phyloP scores from a whole-genome alignment of 176 grass and related monocot genomes.

The Cocos nucifera region DNA sequence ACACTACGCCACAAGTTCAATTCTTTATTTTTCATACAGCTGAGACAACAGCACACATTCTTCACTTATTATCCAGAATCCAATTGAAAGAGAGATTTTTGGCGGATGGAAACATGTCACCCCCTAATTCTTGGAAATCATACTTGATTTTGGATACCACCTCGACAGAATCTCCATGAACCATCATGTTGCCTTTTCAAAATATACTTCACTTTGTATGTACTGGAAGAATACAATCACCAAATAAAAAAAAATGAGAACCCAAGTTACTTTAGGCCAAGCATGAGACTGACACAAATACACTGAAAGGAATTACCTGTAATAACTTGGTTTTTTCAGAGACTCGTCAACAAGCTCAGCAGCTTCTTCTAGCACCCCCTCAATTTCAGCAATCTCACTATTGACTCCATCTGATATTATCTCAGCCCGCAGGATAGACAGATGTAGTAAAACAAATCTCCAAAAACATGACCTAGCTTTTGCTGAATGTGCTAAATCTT shows the following conservation, averaged over 20 bases:
- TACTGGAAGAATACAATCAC: conserved; percentile 36
- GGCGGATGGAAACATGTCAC: too few relatives aligned
- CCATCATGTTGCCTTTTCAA: conserved; percentile 60
- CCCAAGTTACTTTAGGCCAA: too few relatives aligned
- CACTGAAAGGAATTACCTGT: conserved; percentile 31
- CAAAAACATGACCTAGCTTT: conserved; percentile 66
- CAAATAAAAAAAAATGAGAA: conserved; percentile 4
- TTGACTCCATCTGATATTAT: conserved; percentile 43
- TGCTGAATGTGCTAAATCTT: conserved; percentile 50
- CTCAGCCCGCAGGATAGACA: conserved; percentile 62
- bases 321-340: conserved; percentile 55
- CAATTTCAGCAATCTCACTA: conserved; percentile 65
- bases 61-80: too few relatives aligned
- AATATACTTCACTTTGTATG: conserved; percentile 63
- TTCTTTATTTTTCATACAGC: too few relatives aligned
- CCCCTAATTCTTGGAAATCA: conserved; percentile 19
- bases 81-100: too few relatives aligned
- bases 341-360: conserved; percentile 81
- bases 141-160: conserved; percentile 35
- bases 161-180: conserved; percentile 76
- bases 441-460: conserved; percentile 78
- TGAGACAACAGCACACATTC: too few relatives aligned
- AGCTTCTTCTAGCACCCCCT: conserved; percentile 78
- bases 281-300: too few relatives aligned
- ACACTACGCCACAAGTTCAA: too few relatives aligned